Evolutionary conservation across 192 early-diverging fungal species (phyloP).

Genomic region (Umbelopsis sp.): DNA sequence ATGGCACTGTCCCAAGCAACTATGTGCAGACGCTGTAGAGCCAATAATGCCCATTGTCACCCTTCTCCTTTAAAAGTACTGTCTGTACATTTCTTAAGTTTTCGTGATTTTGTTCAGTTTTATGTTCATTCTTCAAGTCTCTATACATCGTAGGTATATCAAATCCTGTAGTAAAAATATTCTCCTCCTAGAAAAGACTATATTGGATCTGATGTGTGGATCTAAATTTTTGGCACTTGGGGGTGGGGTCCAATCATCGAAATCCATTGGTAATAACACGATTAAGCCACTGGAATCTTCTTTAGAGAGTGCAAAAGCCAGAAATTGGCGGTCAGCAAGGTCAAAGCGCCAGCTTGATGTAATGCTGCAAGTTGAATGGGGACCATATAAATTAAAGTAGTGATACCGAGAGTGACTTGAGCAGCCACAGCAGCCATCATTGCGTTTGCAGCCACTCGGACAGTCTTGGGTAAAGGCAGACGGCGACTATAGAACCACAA

Average conservation of each 20-base stretch:
- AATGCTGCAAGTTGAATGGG: constrained; percentile 91
- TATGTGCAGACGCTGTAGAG: constrained; percentile 9
- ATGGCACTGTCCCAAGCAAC: constrained; percentile 17
- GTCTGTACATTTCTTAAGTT: neutral
- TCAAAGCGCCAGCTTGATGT: constrained; percentile 92
- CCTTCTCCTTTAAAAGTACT: neutral
- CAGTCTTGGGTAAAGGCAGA: constrained; percentile 68
- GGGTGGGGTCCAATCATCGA: too few species aligned
- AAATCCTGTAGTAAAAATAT: neutral
- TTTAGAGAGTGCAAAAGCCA: constrained; percentile 75
- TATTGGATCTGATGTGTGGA: neutral
- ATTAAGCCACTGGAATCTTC: constrained; percentile 44
- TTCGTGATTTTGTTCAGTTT: neutral
- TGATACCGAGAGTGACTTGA: constrained; percentile 90
- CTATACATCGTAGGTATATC: neutral
- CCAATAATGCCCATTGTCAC: neutral
- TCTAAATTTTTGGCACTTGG: too few species aligned
- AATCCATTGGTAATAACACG: too few species aligned
- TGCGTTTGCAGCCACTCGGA: constrained; percentile 68
- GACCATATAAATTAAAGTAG: constrained; percentile 91
- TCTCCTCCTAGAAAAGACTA: neutral
- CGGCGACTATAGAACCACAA: constrained; percentile 77
- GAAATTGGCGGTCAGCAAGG: constrained; percentile 78
- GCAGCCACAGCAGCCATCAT: constrained; percentile 74
- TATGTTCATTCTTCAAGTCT: neutral